Conservation (phyloP, 768 basidiomycete species). For the Boletus sp. region DNA sequence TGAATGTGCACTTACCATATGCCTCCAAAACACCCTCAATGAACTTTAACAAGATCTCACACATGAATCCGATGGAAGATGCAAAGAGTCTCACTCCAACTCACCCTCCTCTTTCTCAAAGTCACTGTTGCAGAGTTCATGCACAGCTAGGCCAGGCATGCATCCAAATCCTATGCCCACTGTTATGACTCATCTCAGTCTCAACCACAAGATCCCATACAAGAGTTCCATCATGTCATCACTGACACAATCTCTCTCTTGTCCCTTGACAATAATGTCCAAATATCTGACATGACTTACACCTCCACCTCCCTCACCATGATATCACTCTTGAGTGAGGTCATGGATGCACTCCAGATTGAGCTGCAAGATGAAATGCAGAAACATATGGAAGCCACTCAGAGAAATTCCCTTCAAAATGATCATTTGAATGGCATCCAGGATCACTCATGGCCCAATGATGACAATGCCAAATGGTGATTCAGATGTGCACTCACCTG, state of each 20-base stretch:
- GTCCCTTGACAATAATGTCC: slow-evolving; percentile 34
- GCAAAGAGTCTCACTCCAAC: slow-evolving; percentile 63
- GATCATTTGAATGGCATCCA: too few relatives aligned
- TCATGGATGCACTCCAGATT: slow-evolving; percentile 49
- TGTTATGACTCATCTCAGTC: slow-evolving; percentile 16
- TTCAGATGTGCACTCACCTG: too few relatives aligned
- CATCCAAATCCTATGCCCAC: slow-evolving; percentile 42
- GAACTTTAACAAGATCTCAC: slow-evolving; percentile 69
- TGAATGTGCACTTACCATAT: slow-evolving; percentile 43
- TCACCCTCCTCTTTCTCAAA: slow-evolving; percentile 61
- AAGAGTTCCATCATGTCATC: slow-evolving; percentile 32
- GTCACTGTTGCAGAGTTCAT: slow-evolving; percentile 56
- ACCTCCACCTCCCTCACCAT: slow-evolving; percentile 52
- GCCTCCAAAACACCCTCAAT: slow-evolving; percentile 63
- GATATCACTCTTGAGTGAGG: slow-evolving; percentile 46
- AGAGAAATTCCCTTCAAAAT: slow-evolving; percentile 3
- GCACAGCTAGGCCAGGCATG: slow-evolving; percentile 53
- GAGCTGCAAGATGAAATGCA: slow-evolving; percentile 60
- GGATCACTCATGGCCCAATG: too few relatives aligned
- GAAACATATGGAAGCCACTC: slow-evolving; percentile 41
- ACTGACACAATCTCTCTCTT: slow-evolving; percentile 38
- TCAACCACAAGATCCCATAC: slow-evolving; percentile 14
- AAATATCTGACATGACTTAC: slow-evolving; percentile 14
- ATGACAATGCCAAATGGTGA: too few relatives aligned
- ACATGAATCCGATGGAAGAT: slow-evolving; percentile 68